These are phyloP conservation scores for Lactarius vividus DNA, from an alignment of 768 basidiomycete species.

Conservation along the genomic window DNA sequence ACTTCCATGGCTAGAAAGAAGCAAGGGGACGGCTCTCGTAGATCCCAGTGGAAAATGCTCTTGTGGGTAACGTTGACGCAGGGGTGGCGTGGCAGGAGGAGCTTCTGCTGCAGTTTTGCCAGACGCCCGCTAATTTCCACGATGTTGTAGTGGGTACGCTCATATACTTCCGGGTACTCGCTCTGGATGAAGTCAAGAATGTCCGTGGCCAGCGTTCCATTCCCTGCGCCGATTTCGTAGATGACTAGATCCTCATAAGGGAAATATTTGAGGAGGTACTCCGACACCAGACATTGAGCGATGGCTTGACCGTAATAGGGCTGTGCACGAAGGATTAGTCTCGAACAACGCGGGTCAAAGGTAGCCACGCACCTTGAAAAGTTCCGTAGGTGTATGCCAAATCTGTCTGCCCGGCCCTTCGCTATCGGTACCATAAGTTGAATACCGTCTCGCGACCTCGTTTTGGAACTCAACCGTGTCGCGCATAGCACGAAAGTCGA, in stretches of 20 bases:
- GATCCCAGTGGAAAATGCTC: conserved; percentile 86
- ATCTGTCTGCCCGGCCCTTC: conserved; percentile 82
- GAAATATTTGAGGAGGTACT: conserved; percentile 92
- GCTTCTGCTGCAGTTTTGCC: conserved; percentile 65
- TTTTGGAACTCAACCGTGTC: conserved; percentile 78
- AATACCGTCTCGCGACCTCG: conserved; percentile 74
- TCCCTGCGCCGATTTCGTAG: conserved; percentile 98
- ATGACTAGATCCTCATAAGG: conserved; percentile 95
- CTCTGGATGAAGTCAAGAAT: conserved; percentile 77
- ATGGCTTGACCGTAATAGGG: conserved; percentile 94
- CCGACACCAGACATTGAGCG: conserved; percentile 82
- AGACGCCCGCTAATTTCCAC: conserved; percentile 90
- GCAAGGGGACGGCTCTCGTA: conserved; percentile 75
- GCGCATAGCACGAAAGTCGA: conserved; percentile 67
- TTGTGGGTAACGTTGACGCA: conserved; percentile 68
- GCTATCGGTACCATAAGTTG: conserved; percentile 60
- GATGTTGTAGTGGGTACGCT: conserved; percentile 88
- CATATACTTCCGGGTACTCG: conserved; percentile 87
- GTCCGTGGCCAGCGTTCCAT: conserved; percentile 90
- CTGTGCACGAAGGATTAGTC: conserved; percentile 41
- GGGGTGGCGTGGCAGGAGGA: conserved; percentile 59
- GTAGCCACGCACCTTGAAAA: conserved; percentile 77
- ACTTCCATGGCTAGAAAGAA: conserved; percentile 96
- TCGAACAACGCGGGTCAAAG: conserved; percentile 9
- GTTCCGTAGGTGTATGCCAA: conserved; percentile 98